Evolutionary conservation across 2,329 filamentous ascomycete species (phyloP).

Genomic region (Aureobasidium melanogenum): DNA sequence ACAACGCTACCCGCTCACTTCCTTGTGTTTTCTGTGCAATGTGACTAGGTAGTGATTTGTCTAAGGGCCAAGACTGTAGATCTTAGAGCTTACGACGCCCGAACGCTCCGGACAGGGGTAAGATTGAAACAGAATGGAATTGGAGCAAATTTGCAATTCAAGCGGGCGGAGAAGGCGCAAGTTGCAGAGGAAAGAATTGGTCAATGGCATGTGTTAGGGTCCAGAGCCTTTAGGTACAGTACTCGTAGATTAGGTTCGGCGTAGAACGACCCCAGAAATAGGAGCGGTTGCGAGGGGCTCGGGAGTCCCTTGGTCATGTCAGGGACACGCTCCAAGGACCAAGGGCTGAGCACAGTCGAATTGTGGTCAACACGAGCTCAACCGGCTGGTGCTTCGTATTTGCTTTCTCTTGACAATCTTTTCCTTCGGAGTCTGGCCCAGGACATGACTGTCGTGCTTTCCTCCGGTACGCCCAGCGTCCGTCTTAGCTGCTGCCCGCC

Average conservation of each 20-base stretch:
- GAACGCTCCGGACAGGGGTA: background rate
- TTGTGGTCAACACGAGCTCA: constrained; percentile 6
- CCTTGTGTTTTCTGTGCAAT: background rate
- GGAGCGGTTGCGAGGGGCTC: background rate
- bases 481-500: background rate
- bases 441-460: constrained; percentile 6
- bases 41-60: background rate
- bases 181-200: background rate
- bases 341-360: background rate
- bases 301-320: background rate
- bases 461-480: constrained; percentile 1
- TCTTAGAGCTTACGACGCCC: background rate
- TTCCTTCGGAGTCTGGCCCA: background rate
- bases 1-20: constrained; percentile 13
- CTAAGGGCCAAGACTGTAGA: background rate
- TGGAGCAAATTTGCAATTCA: background rate
- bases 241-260: background rate
- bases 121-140: background rate
- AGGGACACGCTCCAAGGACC: background rate
- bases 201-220: background rate
- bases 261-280: background rate
- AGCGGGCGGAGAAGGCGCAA: background rate
- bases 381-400: constrained; percentile 2
- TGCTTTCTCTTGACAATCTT: background rate
- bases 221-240: background rate